Evolutionary conservation across 441 rosid genomes (phyloP).

Genomic region (Euphorbia celastroides): DNA sequence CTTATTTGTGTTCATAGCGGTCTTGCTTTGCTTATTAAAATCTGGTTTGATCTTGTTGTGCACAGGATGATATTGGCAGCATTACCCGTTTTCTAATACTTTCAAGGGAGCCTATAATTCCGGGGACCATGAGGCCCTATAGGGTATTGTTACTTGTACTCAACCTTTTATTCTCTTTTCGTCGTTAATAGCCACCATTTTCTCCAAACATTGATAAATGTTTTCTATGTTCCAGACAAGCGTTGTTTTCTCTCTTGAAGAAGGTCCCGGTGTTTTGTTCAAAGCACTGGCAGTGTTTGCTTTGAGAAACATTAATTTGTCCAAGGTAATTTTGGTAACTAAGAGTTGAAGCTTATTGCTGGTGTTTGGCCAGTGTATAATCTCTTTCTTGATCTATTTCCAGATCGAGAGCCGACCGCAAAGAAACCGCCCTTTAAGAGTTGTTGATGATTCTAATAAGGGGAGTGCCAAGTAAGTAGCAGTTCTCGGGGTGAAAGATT

Average conservation of each 20-base stretch:
- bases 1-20: not conserved
- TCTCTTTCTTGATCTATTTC: slow-evolving; percentile 15
- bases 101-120: slow-evolving; percentile 85
- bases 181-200: not conserved
- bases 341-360: not conserved
- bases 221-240: slow-evolving; percentile 52
- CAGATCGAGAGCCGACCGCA: slow-evolving; percentile 95
- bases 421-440: slow-evolving; percentile 57
- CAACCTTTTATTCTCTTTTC: slow-evolving; percentile 2
- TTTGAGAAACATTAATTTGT: slow-evolving; percentile 64
- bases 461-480: slow-evolving; percentile 72
- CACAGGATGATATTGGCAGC: slow-evolving; percentile 68
- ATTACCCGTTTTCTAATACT: slow-evolving; percentile 88
- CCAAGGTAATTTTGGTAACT: slow-evolving; percentile 43
- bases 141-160: slow-evolving; percentile 43
- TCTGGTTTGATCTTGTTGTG: slow-evolving; percentile 15
- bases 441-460: slow-evolving; percentile 70
- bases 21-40: not conserved
- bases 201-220: not conserved
- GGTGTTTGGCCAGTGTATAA: slow-evolving; percentile 3
- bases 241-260: slow-evolving; percentile 85
- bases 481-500: not conserved
- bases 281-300: slow-evolving; percentile 92
- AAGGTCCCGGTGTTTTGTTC: slow-evolving; percentile 87
- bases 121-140: slow-evolving; percentile 57